A percentile compares a stretch with the other conserved stretches of the same genome.
phyloP scores from a whole-genome alignment of 1,284 basidiomycete genomes.

The Blastosporella zonata region DNA sequence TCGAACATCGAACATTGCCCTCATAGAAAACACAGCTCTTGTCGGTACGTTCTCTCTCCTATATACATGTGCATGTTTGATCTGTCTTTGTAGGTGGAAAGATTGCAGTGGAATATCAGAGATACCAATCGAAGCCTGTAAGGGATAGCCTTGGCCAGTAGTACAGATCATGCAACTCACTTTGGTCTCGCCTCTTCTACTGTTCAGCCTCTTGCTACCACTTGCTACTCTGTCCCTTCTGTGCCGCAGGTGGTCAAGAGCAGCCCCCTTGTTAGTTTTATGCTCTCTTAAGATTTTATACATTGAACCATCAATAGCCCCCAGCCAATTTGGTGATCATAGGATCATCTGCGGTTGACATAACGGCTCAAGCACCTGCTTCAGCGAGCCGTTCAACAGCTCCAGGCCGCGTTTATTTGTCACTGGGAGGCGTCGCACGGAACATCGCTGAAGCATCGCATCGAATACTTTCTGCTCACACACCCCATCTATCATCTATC shows the following conservation, averaged over 20 bases:
- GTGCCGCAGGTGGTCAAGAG: neutral
- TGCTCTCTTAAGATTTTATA: neutral
- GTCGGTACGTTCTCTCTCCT: constrained; percentile 53
- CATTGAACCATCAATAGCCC: constrained; percentile 12
- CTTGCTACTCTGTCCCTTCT: constrained; percentile 2
- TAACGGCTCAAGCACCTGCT: constrained; percentile 55
- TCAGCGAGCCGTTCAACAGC: constrained; percentile 64
- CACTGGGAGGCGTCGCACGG: constrained; percentile 88
- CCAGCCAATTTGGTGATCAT: constrained; percentile 57
- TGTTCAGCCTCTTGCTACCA: constrained; percentile 2
- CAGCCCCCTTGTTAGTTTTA: constrained; percentile 12
- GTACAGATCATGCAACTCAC: constrained; percentile 8
- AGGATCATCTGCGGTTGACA: constrained; percentile 85
- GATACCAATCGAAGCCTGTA: constrained; percentile 42
- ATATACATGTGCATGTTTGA: neutral
- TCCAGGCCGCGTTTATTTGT: constrained; percentile 73
- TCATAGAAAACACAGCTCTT: constrained; percentile 90
- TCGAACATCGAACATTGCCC: constrained; percentile 76
- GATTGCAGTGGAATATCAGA: constrained; percentile 80
- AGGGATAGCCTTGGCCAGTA: constrained; percentile 24
- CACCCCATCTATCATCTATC: constrained; percentile 37
- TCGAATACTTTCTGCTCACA: constrained; percentile 46
- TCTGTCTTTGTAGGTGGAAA: constrained; percentile 53
- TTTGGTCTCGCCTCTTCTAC: neutral
- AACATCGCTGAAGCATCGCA: constrained; percentile 92